phyloP scores from a whole-genome alignment of 2,329 filamentous ascomycete genomes.

The Bipolaris victoriae region DNA sequence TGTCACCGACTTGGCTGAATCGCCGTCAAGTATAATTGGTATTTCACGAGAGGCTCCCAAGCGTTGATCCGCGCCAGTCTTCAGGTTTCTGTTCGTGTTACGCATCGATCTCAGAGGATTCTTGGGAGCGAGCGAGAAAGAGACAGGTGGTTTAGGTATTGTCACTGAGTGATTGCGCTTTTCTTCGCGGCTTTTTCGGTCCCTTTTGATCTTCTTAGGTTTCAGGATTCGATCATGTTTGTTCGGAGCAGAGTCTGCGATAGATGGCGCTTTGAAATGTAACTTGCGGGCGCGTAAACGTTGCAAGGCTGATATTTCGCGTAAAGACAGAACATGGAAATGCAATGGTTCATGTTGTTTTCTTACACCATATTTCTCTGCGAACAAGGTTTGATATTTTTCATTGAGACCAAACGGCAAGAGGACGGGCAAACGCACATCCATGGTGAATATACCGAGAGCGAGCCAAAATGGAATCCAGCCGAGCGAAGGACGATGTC shows the following conservation, averaged over 20 bases:
- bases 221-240: neutral
- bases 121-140: neutral
- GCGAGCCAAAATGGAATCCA: constrained; percentile 28
- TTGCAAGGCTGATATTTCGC: neutral
- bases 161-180: neutral
- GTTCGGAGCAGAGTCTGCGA: neutral
- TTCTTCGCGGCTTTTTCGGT: neutral
- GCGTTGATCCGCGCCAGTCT: neutral
- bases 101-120: neutral
- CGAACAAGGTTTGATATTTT: neutral
- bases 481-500: neutral
- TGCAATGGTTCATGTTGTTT: neutral
- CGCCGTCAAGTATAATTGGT: constrained; percentile 24
- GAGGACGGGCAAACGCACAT: constrained; percentile 6
- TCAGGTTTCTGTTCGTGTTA: neutral
- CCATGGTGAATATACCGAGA: constrained; percentile 4
- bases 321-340: neutral
- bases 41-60: constrained; percentile 3
- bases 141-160: neutral
- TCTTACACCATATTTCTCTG: neutral
- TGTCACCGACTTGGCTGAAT: constrained; percentile 1
- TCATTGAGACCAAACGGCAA: constrained; percentile 20
- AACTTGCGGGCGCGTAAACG: neutral
- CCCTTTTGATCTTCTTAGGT: constrained; percentile 1
- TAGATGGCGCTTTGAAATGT: neutral